These are phyloP conservation scores for Penicillium olsonii DNA, from an alignment of 2,329 filamentous ascomycete genomes.

Conservation along the genomic window DNA sequence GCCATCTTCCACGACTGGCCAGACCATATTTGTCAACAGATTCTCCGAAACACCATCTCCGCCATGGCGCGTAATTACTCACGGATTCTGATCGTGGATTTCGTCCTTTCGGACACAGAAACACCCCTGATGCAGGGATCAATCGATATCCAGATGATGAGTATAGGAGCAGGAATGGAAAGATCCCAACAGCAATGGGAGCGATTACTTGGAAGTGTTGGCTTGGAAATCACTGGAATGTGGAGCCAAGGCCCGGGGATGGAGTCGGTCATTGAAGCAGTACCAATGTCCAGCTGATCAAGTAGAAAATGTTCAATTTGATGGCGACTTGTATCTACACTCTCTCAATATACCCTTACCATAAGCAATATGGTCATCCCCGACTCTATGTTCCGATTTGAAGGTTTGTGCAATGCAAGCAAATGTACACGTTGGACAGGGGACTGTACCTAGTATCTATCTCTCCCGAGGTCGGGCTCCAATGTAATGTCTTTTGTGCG, in stretches of 20 bases:
- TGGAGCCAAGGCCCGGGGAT: conserved; percentile 28
- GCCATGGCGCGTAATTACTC: conserved; percentile 36
- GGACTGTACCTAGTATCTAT: too few species aligned
- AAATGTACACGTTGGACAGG: too few species aligned
- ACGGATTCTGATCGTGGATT: conserved; percentile 38
- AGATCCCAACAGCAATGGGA: conserved; percentile 37
- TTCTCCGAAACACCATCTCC: conserved; percentile 33
- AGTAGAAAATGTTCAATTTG: too few species aligned
- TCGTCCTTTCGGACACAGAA: conserved; percentile 34
- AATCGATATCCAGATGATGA: conserved; percentile 44
- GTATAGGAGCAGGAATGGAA: conserved; percentile 36
- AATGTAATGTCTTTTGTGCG: too few species aligned
- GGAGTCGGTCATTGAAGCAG: conserved; percentile 34
- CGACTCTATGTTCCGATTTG: too few species aligned
- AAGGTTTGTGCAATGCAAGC: too few species aligned
- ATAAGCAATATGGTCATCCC: too few species aligned
- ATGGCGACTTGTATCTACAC: too few species aligned
- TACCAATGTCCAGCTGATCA: conserved; percentile 7
- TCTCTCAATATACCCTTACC: too few species aligned
- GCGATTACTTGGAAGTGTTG: conserved; percentile 28
- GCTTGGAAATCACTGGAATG: conserved; percentile 32
- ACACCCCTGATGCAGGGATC: conserved; percentile 31
- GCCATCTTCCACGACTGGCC: conserved; percentile 43
- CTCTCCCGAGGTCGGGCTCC: too few species aligned
- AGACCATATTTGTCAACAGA: conserved; percentile 33